phyloP scores from a whole-genome alignment of 2,329 filamentous ascomycete species.

The Penicillium janthinellum region DNA sequence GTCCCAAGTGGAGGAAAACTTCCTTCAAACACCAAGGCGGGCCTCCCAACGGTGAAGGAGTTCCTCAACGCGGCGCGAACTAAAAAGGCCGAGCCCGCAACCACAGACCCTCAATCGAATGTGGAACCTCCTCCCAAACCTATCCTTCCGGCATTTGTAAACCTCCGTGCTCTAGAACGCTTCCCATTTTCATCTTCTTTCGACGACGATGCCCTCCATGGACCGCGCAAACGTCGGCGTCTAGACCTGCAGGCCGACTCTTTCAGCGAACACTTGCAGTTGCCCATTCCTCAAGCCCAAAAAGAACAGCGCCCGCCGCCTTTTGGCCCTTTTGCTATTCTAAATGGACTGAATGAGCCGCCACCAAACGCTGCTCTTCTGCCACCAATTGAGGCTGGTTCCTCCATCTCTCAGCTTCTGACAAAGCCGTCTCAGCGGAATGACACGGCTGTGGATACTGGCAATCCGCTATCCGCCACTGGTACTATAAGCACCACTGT shows the following conservation, averaged over 20 bases:
- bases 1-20: slow-evolving; percentile 31
- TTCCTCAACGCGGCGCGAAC: slow-evolving; percentile 40
- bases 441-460: slow-evolving; percentile 26
- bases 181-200: slow-evolving; percentile 45
- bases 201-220: slow-evolving; percentile 38
- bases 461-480: slow-evolving; percentile 18
- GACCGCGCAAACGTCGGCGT: slow-evolving; percentile 46
- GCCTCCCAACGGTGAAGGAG: slow-evolving; percentile 38
- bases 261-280: slow-evolving; percentile 49
- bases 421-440: slow-evolving; percentile 37
- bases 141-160: slow-evolving; percentile 50
- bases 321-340: slow-evolving; percentile 49
- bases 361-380: slow-evolving; percentile 63
- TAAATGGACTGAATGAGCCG: slow-evolving; percentile 65
- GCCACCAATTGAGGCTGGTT: slow-evolving; percentile 60
- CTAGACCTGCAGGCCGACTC: slow-evolving; percentile 45
- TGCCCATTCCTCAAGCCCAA: slow-evolving; percentile 52
- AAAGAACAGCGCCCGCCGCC: slow-evolving; percentile 48
- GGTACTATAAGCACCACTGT: slow-evolving; percentile 6
- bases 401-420: slow-evolving; percentile 38
- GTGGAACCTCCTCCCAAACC: slow-evolving; percentile 44
- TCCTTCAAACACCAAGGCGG: slow-evolving; percentile 32
- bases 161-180: slow-evolving; percentile 50
- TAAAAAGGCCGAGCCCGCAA: slow-evolving; percentile 37
- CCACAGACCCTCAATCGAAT: slow-evolving; percentile 33